Conservation (phyloP, 2,329 filamentous ascomycete genomes). For the Aspergillus sp. region DNA sequence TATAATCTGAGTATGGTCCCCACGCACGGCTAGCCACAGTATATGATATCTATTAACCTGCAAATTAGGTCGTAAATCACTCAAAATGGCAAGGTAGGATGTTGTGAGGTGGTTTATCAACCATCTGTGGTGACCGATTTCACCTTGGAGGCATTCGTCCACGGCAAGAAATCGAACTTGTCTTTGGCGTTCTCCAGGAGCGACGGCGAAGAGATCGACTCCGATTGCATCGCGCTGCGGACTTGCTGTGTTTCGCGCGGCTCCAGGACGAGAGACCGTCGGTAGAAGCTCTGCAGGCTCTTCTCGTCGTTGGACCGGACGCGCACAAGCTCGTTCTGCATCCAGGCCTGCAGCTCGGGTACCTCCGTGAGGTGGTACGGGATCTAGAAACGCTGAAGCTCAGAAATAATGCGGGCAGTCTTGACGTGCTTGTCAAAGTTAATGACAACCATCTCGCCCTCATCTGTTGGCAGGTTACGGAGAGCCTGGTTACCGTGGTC, state of each 20-base stretch:
- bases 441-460: constrained; percentile 72
- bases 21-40: no score
- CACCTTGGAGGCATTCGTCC: constrained; percentile 47
- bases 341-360: constrained; percentile 89
- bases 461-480: constrained; percentile 69
- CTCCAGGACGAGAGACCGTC: constrained; percentile 80
- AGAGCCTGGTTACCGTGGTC: constrained; percentile 90
- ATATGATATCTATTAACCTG: no score
- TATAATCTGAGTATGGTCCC: no score
- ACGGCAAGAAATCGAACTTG: constrained; percentile 54
- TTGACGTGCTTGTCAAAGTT: constrained; percentile 98
- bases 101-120: constrained; percentile 16
- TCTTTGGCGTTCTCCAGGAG: constrained; percentile 46
- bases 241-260: constrained; percentile 49
- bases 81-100: not conserved
- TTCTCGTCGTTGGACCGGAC: constrained; percentile 66
- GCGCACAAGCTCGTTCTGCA: constrained; percentile 75
- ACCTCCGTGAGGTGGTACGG: constrained; percentile 84
- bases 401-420: constrained; percentile 92
- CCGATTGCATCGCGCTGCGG: constrained; percentile 23
- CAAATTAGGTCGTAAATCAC: constrained; percentile 25
- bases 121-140: constrained; percentile 40
- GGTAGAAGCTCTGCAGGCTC: constrained; percentile 69
- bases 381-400: constrained; percentile 93
- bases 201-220: constrained; percentile 30